A percentile compares a stretch with the other conserved stretches of the same genome.
Evolutionary conservation across 305 asterid species (phyloP).

Genomic region (Fraxinus floribunda): DNA sequence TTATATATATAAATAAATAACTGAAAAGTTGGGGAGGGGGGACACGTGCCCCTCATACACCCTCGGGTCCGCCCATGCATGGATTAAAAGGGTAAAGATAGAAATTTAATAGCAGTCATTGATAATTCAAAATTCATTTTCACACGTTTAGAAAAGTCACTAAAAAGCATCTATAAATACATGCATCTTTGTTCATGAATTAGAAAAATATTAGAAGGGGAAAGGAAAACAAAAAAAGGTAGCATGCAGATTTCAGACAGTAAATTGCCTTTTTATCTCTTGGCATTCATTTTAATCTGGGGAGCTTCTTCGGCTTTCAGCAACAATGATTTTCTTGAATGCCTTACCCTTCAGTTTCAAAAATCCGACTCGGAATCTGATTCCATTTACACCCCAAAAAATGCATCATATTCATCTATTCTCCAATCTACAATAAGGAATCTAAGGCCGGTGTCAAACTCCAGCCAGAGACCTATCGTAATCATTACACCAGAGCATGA

Average conservation of each 20-base stretch:
- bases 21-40: too few species aligned
- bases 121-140: neutral
- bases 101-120: too few species aligned
- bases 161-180: neutral
- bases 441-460: neutral
- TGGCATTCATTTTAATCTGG: neutral
- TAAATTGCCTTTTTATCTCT: neutral
- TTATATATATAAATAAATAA: too few species aligned
- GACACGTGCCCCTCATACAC: too few species aligned
- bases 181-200: neutral
- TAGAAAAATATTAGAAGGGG: neutral
- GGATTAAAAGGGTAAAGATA: neutral
- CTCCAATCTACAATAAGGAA: neutral
- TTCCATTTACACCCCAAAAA: neutral
- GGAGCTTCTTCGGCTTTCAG: neutral
- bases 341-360: neutral
- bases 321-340: slow-evolving; percentile 7
- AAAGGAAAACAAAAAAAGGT: too few species aligned
- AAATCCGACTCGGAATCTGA: neutral
- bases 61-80: too few species aligned
- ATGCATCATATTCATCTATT: slow-evolving; percentile 11
- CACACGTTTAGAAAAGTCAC: neutral
- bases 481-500: too few species aligned
- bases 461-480: too few species aligned
- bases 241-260: neutral